Evolutionary conservation across 2,329 filamentous ascomycete species (phyloP).

Genomic region (Bimuria novae-zelandiae): DNA sequence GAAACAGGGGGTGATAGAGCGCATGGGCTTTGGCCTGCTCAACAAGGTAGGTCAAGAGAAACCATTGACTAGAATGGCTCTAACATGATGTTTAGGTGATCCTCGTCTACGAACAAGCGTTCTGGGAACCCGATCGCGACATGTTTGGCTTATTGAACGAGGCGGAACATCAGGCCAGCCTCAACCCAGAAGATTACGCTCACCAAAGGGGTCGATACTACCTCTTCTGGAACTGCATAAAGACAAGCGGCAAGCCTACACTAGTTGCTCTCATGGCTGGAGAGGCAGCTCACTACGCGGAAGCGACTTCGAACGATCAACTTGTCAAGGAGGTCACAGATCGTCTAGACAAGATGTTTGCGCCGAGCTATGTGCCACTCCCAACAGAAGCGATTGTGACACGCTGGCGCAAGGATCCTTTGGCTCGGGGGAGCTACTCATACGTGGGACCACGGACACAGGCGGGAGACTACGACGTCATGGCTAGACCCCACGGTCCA

Average conservation of each 20-base stretch:
- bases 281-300: conserved; percentile 87
- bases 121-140: conserved; percentile 88
- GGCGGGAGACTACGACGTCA: conserved; percentile 87
- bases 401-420: conserved; percentile 87
- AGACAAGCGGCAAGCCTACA: conserved; percentile 82
- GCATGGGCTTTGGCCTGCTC: conserved; percentile 88
- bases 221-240: conserved; percentile 95
- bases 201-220: conserved; percentile 88
- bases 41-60: conserved; percentile 69
- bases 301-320: conserved; percentile 73
- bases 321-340: conserved; percentile 81
- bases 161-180: conserved; percentile 69
- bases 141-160: conserved; percentile 92
- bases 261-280: conserved; percentile 94
- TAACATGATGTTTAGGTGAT: conserved; percentile 60
- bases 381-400: conserved; percentile 89
- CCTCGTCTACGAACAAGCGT: conserved; percentile 83
- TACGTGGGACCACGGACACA: conserved; percentile 84
- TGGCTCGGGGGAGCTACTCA: conserved; percentile 93
- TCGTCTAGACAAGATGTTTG: conserved; percentile 78
- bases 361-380: conserved; percentile 64
- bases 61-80: background rate
- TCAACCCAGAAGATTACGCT: conserved; percentile 79
- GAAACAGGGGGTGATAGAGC: conserved; percentile 79
- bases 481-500: conserved; percentile 84